Evolutionary conservation across 208 protist species (phyloP).

Genomic region (Acanthamoeba triangularis): DNA sequence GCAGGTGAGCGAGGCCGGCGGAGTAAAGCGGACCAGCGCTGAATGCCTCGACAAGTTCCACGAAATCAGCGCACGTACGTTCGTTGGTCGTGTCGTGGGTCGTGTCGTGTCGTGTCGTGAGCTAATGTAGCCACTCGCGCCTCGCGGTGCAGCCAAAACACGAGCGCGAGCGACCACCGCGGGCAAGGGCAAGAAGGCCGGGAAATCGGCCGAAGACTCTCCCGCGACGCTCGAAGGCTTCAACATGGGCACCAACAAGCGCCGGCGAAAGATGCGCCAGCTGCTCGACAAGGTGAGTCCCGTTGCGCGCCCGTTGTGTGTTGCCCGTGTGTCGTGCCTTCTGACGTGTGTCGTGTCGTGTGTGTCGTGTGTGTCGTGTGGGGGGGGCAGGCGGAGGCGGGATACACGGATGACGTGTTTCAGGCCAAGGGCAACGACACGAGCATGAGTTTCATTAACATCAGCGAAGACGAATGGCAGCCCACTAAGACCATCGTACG

Average conservation of each 20-base stretch:
- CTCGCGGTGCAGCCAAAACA: neutral
- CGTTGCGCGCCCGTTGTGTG: neutral
- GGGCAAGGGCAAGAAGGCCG: neutral
- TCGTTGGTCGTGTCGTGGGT: neutral
- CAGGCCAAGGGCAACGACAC: neutral
- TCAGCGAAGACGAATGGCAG: slow-evolving; percentile 26
- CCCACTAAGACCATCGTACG: neutral
- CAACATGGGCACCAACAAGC: slow-evolving; percentile 37
- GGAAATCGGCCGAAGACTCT: neutral
- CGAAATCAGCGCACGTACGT: neutral
- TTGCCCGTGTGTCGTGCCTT: no score
- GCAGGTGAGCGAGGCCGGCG: neutral
- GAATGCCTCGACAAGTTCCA: neutral
- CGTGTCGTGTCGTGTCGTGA: neutral
- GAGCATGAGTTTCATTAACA: neutral
- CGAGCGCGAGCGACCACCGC: neutral
- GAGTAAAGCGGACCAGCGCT: neutral
- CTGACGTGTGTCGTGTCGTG: neutral
- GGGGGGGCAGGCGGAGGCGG: neutral
- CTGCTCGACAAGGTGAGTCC: neutral
- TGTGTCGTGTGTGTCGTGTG: neutral
- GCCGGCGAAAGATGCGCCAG: neutral
- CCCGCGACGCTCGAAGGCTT: slow-evolving; percentile 15
- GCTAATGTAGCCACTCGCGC: neutral
- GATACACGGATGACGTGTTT: neutral